These are phyloP conservation scores for Stentor coeruleus DNA, from an alignment of 73 alveolate species.

Conservation along the genomic window DNA sequence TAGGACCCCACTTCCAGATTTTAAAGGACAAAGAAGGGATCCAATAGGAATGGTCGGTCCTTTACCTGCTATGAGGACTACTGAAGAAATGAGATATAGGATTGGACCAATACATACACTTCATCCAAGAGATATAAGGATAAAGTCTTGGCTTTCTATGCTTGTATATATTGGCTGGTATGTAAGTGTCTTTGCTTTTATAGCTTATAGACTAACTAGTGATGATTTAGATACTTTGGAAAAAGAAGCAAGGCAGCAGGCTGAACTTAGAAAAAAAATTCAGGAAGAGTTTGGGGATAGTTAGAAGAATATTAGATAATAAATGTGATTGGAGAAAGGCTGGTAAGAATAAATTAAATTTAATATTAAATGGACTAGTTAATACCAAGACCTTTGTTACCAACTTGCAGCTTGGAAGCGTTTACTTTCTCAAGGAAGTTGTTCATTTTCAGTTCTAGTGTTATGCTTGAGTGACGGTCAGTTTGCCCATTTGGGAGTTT, in stretches of 20 bases:
- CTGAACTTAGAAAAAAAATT: constrained; percentile 2
- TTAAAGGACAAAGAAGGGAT: constrained; percentile 21
- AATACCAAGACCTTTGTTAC: neutral
- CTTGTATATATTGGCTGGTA: constrained; percentile 7
- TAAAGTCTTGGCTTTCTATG: constrained; percentile 13
- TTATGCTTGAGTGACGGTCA: neutral
- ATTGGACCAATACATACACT: neutral
- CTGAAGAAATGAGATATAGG: constrained; percentile 17
- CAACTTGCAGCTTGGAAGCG: neutral
- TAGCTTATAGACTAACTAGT: neutral
- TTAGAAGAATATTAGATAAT: too few relatives aligned
- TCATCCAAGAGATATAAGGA: constrained; percentile 9
- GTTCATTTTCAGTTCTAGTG: neutral
- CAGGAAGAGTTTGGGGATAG: neutral
- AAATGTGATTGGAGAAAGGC: too few relatives aligned
- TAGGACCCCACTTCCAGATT: constrained; percentile 12
- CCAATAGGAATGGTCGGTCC: neutral
- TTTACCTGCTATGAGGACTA: neutral
- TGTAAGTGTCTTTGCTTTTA: neutral
- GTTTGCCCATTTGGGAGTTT: too few relatives aligned
- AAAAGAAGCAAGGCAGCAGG: constrained; percentile 19
- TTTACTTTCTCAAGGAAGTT: neutral
- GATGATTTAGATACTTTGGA: constrained; percentile 20
- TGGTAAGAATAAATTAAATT: too few relatives aligned
- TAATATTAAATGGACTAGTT: neutral